Conservation (phyloP, 1,139 yeast genomes). For the Zygoascus sp. region DNA sequence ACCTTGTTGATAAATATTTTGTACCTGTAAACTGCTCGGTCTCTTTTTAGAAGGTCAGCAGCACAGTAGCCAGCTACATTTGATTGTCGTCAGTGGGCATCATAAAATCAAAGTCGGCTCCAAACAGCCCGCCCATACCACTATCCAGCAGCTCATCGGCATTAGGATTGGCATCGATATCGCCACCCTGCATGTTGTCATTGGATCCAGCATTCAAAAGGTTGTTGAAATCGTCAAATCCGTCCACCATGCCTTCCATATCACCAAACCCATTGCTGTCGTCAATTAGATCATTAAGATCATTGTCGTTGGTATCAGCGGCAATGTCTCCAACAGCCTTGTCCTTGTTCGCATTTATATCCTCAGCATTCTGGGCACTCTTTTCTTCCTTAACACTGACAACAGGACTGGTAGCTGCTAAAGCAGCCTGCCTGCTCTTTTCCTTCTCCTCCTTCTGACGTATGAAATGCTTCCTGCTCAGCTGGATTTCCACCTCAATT, state of each 20-base stretch:
- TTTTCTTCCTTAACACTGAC: neutral
- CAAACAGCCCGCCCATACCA: slow-evolving; percentile 25
- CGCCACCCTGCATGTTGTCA: slow-evolving; percentile 11
- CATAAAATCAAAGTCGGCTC: slow-evolving; percentile 29
- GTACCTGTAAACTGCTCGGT: too few species aligned
- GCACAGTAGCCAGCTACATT: neutral
- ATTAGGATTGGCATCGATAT: slow-evolving; percentile 8
- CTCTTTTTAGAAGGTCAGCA: too few species aligned
- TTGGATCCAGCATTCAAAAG: slow-evolving; percentile 16
- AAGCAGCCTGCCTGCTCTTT: slow-evolving; percentile 6
- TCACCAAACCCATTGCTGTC: slow-evolving; percentile 15
- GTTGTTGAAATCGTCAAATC: slow-evolving; percentile 20
- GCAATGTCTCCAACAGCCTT: neutral
- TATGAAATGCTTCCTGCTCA: slow-evolving; percentile 18
- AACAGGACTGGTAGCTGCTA: neutral
- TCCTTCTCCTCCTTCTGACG: slow-evolving; percentile 15
- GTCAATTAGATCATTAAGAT: slow-evolving; percentile 5
- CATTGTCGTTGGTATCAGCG: slow-evolving; percentile 5
- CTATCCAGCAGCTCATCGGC: slow-evolving; percentile 12
- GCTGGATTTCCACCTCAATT: slow-evolving; percentile 25
- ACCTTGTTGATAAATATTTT: too few species aligned
- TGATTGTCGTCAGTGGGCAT: slow-evolving; percentile 15
- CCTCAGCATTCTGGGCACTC: slow-evolving; percentile 2
- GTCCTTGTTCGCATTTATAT: neutral
- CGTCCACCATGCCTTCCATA: slow-evolving; percentile 10